Percentiles rank a stretch among this genome's conserved stretches.
Conservation (phyloP, 2,329 filamentous ascomycete genomes). For the Colletotrichum horii region DNA sequence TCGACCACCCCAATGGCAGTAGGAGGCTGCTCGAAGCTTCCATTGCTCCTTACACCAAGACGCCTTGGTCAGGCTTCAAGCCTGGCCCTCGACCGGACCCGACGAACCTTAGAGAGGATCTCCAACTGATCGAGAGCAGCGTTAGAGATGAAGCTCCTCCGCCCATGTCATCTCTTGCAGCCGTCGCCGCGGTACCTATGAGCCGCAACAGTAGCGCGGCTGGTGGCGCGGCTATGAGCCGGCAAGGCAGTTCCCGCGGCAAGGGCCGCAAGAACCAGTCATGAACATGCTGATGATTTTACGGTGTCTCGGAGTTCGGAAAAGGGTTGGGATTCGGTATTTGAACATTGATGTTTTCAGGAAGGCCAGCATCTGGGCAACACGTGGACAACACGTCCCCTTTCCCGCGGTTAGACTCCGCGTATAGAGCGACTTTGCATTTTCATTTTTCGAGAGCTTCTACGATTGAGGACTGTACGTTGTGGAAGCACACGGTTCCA, state of each 20-base stretch:
- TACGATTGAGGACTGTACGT: neutral
- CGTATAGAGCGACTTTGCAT: slow-evolving; percentile 1
- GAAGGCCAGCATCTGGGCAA: neutral
- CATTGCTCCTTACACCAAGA: slow-evolving; percentile 51
- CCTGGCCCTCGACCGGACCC: slow-evolving; percentile 51
- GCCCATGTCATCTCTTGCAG: slow-evolving; percentile 24
- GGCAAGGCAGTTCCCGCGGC: slow-evolving; percentile 58
- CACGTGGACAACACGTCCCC: neutral
- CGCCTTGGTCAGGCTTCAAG: slow-evolving; percentile 54
- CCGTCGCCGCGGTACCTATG: slow-evolving; percentile 51
- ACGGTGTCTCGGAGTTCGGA: slow-evolving; percentile 15
- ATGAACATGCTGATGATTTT: slow-evolving; percentile 2
- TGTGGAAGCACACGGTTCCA: neutral
- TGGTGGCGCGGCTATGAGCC: slow-evolving; percentile 62
- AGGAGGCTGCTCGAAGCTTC: slow-evolving; percentile 62
- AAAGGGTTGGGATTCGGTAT: neutral
- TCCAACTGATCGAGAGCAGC: slow-evolving; percentile 53
- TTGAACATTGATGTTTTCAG: neutral
- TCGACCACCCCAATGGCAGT: slow-evolving; percentile 59
- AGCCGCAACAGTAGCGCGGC: slow-evolving; percentile 59
- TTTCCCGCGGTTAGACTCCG: neutral
- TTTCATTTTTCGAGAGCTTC: neutral
- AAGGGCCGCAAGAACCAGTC: slow-evolving; percentile 42
- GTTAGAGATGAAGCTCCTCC: slow-evolving; percentile 43
- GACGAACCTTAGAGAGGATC: slow-evolving; percentile 53